A percentile compares a stretch with the other conserved stretches of the same genome.
Evolutionary conservation across 1,139 yeast genomes (phyloP).

Genomic region (Arxiozyma slooffiae): DNA sequence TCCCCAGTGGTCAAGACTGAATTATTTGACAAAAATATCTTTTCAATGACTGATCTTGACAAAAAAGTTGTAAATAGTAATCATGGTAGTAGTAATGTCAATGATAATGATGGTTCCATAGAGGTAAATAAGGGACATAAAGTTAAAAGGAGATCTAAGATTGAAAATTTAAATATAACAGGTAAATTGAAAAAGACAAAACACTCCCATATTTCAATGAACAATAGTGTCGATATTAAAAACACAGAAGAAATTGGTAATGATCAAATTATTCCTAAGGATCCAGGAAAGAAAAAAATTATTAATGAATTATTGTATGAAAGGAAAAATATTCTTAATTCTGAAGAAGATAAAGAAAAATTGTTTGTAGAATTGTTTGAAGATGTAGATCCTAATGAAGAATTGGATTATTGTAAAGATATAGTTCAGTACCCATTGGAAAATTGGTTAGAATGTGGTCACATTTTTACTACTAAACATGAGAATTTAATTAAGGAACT

Average conservation of each 20-base stretch:
- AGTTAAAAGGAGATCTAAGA: neutral
- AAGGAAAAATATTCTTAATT: neutral
- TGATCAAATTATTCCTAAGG: neutral
- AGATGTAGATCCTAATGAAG: slow-evolving; percentile 15
- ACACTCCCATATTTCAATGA: neutral
- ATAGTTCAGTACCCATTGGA: slow-evolving; percentile 26
- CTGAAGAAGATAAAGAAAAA: neutral
- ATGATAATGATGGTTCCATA: neutral
- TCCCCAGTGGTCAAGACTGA: neutral
- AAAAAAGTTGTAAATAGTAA: neutral
- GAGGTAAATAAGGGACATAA: neutral
- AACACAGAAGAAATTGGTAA: neutral
- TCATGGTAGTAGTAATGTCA: neutral
- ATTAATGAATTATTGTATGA: neutral
- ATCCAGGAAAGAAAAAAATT: slow-evolving; percentile 1
- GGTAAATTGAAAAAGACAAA: neutral
- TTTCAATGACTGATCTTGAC: neutral
- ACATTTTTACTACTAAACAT: slow-evolving; percentile 28
- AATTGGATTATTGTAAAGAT: slow-evolving; percentile 21
- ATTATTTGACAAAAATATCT: neutral
- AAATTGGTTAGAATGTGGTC: slow-evolving; percentile 35
- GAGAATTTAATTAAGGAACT: slow-evolving; percentile 30
- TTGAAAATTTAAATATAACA: neutral
- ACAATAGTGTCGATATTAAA: neutral
- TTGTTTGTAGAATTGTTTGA: slow-evolving; percentile 5